These are phyloP conservation scores for Hypoxylon fragiforme DNA, from an alignment of 495 filamentous ascomycete genomes.

Conservation along the genomic window DNA sequence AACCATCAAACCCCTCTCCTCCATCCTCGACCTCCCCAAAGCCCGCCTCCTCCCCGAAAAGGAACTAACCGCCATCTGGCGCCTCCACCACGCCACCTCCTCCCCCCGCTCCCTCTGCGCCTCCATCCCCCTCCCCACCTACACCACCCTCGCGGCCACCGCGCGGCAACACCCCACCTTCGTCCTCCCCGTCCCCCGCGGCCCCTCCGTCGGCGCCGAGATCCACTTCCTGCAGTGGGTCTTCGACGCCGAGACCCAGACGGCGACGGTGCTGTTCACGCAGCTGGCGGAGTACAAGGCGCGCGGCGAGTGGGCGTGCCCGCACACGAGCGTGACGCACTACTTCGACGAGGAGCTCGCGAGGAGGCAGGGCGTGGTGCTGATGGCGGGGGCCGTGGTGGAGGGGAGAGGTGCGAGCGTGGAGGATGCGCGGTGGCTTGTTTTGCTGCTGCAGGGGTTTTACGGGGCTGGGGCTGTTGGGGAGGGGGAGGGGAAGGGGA, in stretches of 20 bases:
- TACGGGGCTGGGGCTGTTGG: conserved; percentile 62
- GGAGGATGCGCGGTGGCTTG: conserved; percentile 80
- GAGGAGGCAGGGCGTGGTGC: conserved; percentile 70
- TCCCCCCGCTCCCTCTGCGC: conserved; percentile 77
- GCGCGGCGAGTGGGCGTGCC: conserved; percentile 82
- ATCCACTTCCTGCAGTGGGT: conserved; percentile 84
- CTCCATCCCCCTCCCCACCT: conserved; percentile 71
- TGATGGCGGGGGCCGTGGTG: conserved; percentile 80
- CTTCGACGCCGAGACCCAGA: conserved; percentile 63
- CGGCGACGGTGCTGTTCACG: conserved; percentile 87
- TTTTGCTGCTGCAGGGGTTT: conserved; percentile 95
- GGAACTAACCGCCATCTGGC: conserved; percentile 89
- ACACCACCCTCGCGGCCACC: conserved; percentile 63
- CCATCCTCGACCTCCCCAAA: conserved; percentile 83
- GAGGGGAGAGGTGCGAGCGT: conserved; percentile 75
- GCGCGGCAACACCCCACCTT: conserved; percentile 82
- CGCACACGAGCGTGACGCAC: conserved; percentile 92
- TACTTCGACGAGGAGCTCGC: conserved; percentile 70
- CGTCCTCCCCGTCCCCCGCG: conserved; percentile 83
- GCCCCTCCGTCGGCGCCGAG: conserved; percentile 66
- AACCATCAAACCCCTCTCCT: conserved; percentile 77
- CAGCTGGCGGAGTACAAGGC: conserved; percentile 89
- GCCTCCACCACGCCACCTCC: conserved; percentile 76
- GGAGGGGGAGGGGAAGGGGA: conserved; percentile 50
- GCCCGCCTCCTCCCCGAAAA: conserved; percentile 69